Percentiles rank a stretch among this genome's conserved stretches.
These are phyloP conservation scores for Trypanosoma melophagium DNA, from an alignment of 208 protist species.

Conservation along the genomic window DNA sequence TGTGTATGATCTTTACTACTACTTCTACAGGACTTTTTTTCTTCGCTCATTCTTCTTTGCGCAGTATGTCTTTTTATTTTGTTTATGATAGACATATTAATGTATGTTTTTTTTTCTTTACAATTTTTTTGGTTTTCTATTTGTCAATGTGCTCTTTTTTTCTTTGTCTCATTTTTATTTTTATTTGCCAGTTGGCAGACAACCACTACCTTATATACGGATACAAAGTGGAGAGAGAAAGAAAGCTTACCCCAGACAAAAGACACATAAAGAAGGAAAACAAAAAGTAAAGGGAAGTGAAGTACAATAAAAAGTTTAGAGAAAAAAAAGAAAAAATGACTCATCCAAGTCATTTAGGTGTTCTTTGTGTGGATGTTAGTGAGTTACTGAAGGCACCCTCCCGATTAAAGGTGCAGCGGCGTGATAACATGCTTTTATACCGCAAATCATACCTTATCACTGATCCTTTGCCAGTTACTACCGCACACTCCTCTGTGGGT, in stretches of 20 bases:
- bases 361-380: constrained; percentile 30
- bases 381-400: constrained; percentile 17
- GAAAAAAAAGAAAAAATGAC: not conserved
- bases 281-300: not conserved
- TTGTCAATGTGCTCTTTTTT: too few relatives aligned
- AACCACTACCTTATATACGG: too few relatives aligned
- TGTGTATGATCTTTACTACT: too few relatives aligned
- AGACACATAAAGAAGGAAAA: constrained; percentile 14
- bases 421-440: constrained; percentile 14
- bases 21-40: too few relatives aligned
- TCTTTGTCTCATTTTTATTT: too few relatives aligned
- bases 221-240: not conserved
- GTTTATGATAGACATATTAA: not conserved
- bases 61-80: constrained; percentile 5
- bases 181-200: too few relatives aligned
- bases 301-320: not conserved
- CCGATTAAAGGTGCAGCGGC: constrained; percentile 2
- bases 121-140: not conserved
- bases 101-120: not conserved
- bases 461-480: not conserved
- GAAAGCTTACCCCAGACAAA: not conserved
- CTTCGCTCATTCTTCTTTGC: too few relatives aligned
- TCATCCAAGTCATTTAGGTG: constrained; percentile 6
- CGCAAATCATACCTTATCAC: constrained; percentile 19
- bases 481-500: not conserved